Conservation (phyloP, 257 asterid species). For the Rhazya stricta region DNA sequence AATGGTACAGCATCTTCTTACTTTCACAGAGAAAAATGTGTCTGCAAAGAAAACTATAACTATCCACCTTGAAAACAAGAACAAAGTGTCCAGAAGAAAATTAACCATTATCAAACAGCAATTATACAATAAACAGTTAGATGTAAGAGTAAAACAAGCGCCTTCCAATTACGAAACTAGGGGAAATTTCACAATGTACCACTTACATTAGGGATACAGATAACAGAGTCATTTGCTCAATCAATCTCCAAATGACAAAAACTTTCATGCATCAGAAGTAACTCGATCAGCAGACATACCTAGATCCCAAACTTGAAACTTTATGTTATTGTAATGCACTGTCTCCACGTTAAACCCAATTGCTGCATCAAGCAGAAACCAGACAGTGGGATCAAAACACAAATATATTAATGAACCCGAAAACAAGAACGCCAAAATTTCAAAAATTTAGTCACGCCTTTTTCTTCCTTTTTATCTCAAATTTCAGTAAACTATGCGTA, state of each 20-base stretch:
- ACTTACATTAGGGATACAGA: background rate
- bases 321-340: slow-evolving; percentile 77
- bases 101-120: background rate
- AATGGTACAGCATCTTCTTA: background rate
- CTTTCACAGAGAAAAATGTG: background rate
- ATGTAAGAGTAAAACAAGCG: background rate
- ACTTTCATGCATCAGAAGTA: background rate
- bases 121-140: background rate
- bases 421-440: background rate
- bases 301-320: slow-evolving; percentile 95
- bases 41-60: background rate
- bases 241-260: background rate
- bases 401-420: background rate
- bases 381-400: slow-evolving; percentile 12
- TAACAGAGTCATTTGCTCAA: background rate
- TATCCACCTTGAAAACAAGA: background rate
- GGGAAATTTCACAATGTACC: background rate
- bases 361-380: slow-evolving; percentile 42
- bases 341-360: slow-evolving; percentile 97
- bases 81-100: background rate
- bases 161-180: background rate
- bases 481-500: slow-evolving; percentile 4
- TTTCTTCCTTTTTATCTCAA: background rate
- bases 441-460: background rate
- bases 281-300: slow-evolving; percentile 32